Base-by-base conservation (phyloP, 2,329 filamentous ascomycete species). In the Lecanicillium sp. region DNA sequence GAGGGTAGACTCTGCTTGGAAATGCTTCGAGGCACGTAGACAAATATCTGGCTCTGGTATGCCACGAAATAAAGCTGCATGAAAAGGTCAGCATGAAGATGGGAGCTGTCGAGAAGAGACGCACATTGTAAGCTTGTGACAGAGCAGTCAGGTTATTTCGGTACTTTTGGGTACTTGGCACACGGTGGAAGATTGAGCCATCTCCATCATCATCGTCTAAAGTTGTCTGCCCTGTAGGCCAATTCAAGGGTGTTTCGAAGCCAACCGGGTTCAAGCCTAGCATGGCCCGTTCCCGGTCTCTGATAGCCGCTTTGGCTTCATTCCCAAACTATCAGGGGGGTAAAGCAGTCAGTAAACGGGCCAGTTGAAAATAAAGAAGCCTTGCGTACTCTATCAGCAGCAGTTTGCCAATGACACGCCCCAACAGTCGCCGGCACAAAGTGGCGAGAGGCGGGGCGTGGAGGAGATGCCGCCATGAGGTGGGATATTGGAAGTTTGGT, bases 11-110 rank as follows among this genome's bases (percentile, higher is more conserved):
- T 62, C 46, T 78, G 71, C 18, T 57, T 58, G 13, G 53, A 62
- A 41, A 63, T 64, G 47, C 59, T 67, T 40, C 59, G 65, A 28
- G 64, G 76, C 42, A 59, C 62, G 46, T 73, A 80, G 43, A 80
- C 65, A 47, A 78, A 71, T 12, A 83, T 73, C 37, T 64, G 62
- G 33, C 72, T 65, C 42, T 64, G 59, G 43, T 77, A 80, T 11
- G 73, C 78, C 9, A 67, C 70, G 48, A 81, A 77, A 53, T 80
- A 82, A 16, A 82, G 66, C 67, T 75, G 18, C 27, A 29, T 9
- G 6, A 3, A 2, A 28, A 18, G 17, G 35, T 48, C 30, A 46
- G 40, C 18, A 13, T 9, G 36, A 29, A 33, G 25, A 37, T 33
- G 36, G n/a, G n/a, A n/a, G n/a, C n/a, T n/a, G n/a, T n/a, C n/a